Evolutionary conservation across 139 green algal species (phyloP).

Genomic region (Tetraselmis striata): DNA sequence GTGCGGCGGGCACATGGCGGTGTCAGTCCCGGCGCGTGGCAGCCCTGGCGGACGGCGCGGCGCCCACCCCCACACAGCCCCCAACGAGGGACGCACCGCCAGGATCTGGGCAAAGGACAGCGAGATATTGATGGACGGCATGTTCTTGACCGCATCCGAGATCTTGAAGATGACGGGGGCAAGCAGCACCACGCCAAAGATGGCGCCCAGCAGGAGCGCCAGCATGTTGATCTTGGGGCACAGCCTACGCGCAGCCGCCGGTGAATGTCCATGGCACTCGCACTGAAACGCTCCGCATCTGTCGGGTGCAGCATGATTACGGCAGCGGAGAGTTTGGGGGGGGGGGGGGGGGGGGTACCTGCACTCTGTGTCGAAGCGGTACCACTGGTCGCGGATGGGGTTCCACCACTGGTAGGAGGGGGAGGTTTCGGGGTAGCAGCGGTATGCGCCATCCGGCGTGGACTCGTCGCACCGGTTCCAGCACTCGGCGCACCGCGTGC

Average conservation of each 20-base stretch:
- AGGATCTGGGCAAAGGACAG: neutral
- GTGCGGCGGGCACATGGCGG: no score
- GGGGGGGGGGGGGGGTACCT: no score
- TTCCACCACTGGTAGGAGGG: neutral
- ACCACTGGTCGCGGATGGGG: neutral
- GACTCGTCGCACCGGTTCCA: neutral
- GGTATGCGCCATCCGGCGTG: neutral
- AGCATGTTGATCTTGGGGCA: neutral
- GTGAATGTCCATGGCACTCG: no score
- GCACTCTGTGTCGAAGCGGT: neutral
- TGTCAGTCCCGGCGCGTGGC: no score
- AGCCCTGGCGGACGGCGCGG: no score
- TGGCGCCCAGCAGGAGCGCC: neutral
- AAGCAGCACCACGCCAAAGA: neutral
- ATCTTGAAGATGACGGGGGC: neutral
- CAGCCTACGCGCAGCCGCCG: no score
- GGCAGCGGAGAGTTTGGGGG: no score
- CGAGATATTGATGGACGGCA: neutral
- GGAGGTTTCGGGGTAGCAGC: neutral
- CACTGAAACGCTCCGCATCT: no score
- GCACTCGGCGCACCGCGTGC: neutral
- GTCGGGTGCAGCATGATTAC: no score
- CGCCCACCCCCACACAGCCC: no score
- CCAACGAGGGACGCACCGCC: no score
- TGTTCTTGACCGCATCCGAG: neutral